Evolutionary conservation across 768 basidiomycete species (phyloP).

Genomic region (Steccherinum ochraceum): DNA sequence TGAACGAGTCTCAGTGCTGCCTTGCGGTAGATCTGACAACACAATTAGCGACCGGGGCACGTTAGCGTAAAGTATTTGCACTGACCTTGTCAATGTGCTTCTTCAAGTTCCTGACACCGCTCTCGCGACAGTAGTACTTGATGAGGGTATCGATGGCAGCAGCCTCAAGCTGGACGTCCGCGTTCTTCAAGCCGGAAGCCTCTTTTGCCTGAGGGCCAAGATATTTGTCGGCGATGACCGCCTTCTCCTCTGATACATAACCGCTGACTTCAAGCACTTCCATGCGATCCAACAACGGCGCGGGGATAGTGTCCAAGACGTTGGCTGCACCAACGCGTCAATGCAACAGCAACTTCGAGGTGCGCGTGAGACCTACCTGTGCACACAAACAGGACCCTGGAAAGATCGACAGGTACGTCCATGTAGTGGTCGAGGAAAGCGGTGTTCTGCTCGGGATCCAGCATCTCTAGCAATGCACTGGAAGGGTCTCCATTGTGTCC

Average conservation of each 20-base stretch:
- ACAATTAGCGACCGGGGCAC: neutral
- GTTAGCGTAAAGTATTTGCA: neutral
- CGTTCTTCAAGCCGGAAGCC: slow-evolving; percentile 77
- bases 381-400: slow-evolving; percentile 95
- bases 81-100: slow-evolving; percentile 96
- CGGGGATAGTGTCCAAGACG: slow-evolving; percentile 89
- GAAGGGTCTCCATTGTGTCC: slow-evolving; percentile 91
- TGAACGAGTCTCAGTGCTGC: slow-evolving; percentile 88
- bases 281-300: slow-evolving; percentile 92
- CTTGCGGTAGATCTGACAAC: slow-evolving; percentile 87
- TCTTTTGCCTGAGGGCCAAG: slow-evolving; percentile 92
- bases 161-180: slow-evolving; percentile 74
- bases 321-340: slow-evolving; percentile 45
- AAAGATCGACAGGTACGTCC: slow-evolving; percentile 95
- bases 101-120: slow-evolving; percentile 94
- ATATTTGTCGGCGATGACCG: slow-evolving; percentile 80
- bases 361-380: slow-evolving; percentile 42
- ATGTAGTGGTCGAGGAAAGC: slow-evolving; percentile 96
- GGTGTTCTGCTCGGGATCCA: slow-evolving; percentile 93
- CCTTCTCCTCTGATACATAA: slow-evolving; percentile 92
- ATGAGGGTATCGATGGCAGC: slow-evolving; percentile 83
- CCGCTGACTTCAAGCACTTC: slow-evolving; percentile 93
- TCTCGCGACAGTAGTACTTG: slow-evolving; percentile 96
- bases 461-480: slow-evolving; percentile 87
- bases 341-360: neutral